phyloP scores from a whole-genome alignment of 345 rosid genomes.

The Brassica carinata region DNA sequence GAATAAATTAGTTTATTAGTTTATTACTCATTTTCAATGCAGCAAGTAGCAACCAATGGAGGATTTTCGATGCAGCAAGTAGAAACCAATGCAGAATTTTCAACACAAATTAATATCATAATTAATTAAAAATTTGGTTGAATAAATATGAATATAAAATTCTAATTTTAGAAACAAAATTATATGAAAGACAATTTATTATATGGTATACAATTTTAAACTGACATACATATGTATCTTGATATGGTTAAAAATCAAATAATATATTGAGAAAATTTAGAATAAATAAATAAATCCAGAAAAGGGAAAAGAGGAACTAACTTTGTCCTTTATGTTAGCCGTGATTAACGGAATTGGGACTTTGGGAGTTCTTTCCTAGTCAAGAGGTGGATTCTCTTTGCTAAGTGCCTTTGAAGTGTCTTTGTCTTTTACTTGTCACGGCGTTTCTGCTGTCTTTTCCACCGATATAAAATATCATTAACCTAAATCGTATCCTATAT shows the following conservation, averaged over 20 bases:
- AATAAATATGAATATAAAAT: too few relatives aligned
- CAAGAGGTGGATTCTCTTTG: slow-evolving; percentile 29
- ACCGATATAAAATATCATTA: slow-evolving; percentile 12
- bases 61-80: too few relatives aligned
- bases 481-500: background rate
- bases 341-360: slow-evolving; percentile 34
- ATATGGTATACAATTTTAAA: background rate
- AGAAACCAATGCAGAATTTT: too few relatives aligned
- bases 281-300: background rate
- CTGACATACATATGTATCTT: background rate
- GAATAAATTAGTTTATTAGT: too few relatives aligned
- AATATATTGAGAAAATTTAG: background rate
- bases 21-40: too few relatives aligned
- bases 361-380: slow-evolving; percentile 18
- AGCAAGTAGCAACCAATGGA: too few relatives aligned
- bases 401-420: slow-evolving; percentile 30
- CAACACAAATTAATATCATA: too few relatives aligned
- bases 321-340: slow-evolving; percentile 21
- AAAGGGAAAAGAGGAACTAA: background rate
- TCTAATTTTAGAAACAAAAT: too few relatives aligned
- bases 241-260: background rate
- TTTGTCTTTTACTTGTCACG: slow-evolving; percentile 28
- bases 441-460: slow-evolving; percentile 28
- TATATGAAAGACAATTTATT: background rate
- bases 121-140: too few relatives aligned